Evolutionary conservation across 2,329 filamentous ascomycete genomes (phyloP), one percentile per base, ranked within the genome.

Genomic region (Xylariaceae sp.): DNA sequence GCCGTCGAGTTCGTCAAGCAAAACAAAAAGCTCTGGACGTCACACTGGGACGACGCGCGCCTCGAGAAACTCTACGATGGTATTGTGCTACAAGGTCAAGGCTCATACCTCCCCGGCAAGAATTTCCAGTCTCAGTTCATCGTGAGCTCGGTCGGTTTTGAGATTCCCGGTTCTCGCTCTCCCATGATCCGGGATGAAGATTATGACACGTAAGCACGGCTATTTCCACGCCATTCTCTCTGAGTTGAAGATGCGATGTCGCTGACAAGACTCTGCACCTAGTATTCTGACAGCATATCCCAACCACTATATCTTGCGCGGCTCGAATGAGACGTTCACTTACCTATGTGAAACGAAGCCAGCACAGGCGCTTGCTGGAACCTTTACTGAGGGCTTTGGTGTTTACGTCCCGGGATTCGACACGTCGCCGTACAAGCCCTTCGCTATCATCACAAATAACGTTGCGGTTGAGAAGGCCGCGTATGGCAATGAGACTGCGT

Each of bases 271-370:
- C n/a, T n/a, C n/a, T n/a, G n/a, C n/a, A n/a, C n/a, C n/a, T n/a
- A n/a, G n/a, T n/a, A 28, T 54, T 31, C 12, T 48, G 3, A 40
- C 48, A 5, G 48, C 36, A 3, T 54, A 40, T 42, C 48, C 48
- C 13, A 44, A 47, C 48, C 34, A 47, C 18, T 44, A 51, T 22
- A 39, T 54, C n/a, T 36, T 45, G 40, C 33, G 39, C 7, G 52
- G 48, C 33, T 48, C 38, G 48, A 54, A 54, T 41, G 13, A 38
- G 11, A 54, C 52, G 14, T 54, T 51, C 33, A 51, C 46, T 12
- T 48, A 22, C 9, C 14, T 54, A 14, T 44, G 42, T 13, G 31
- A 16, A 14, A 10, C 10, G 31, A 54, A 54, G 45, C 52, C 52
- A 28, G 41, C 4, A 2, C 48, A 31, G 3, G 48, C 48, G 40